phyloP scores from a whole-genome alignment of 1,139 yeast species.

The Sugiyamaella xylanicola region DNA sequence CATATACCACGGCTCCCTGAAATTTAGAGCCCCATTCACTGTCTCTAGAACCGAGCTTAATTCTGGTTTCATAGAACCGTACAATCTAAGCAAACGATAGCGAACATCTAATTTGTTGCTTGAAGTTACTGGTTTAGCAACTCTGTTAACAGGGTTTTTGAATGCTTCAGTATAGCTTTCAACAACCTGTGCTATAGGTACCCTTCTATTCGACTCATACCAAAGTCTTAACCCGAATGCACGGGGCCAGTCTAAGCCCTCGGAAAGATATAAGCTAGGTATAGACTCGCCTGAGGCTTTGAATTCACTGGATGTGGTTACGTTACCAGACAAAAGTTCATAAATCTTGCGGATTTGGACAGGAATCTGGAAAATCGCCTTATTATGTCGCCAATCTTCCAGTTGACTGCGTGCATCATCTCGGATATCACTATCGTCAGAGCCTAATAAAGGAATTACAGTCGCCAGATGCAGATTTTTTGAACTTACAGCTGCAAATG shows the following conservation, averaged over 20 bases:
- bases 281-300: slow-evolving; percentile 42
- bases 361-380: slow-evolving; percentile 53
- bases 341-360: slow-evolving; percentile 57
- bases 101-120: slow-evolving; percentile 32
- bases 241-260: slow-evolving; percentile 66
- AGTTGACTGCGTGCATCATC: slow-evolving; percentile 48
- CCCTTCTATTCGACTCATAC: slow-evolving; percentile 56
- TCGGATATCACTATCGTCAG: slow-evolving; percentile 56
- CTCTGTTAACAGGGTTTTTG: slow-evolving; percentile 27
- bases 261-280: slow-evolving; percentile 43
- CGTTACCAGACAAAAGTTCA: slow-evolving; percentile 63
- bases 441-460: slow-evolving; percentile 68
- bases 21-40: slow-evolving; percentile 34
- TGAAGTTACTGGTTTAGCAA: slow-evolving; percentile 31
- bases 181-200: slow-evolving; percentile 45
- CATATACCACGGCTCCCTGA: slow-evolving; percentile 59
- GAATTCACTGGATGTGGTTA: slow-evolving; percentile 27
- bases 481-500: slow-evolving; percentile 57
- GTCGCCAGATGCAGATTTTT: slow-evolving; percentile 70
- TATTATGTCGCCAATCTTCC: slow-evolving; percentile 58
- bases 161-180: slow-evolving; percentile 36
- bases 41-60: slow-evolving; percentile 32
- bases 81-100: slow-evolving; percentile 48
- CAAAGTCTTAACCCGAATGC: slow-evolving; percentile 59
- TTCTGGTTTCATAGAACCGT: slow-evolving; percentile 42